A percentile compares a stretch with the other conserved stretches of the same genome.
These are phyloP conservation scores for Syzygium syzygioides DNA, from an alignment of 441 rosid genomes.

Conservation along the genomic window DNA sequence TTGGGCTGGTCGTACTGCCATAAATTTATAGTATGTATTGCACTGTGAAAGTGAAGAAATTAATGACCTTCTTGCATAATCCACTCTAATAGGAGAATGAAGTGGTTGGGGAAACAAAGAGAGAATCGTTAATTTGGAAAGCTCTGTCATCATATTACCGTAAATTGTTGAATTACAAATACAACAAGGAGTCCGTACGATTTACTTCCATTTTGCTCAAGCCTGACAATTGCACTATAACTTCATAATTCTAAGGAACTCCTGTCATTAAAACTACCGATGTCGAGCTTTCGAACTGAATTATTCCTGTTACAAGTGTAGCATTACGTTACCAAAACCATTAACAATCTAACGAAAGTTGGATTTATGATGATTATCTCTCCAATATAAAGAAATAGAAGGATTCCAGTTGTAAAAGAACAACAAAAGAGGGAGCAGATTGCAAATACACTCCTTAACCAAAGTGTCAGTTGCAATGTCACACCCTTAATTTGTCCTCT, in stretches of 20 bases:
- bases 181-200: neutral
- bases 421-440: neutral
- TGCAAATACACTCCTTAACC: neutral
- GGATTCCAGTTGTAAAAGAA: neutral
- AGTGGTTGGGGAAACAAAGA: neutral
- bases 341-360: too few relatives aligned
- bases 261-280: neutral
- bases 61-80: neutral
- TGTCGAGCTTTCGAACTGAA: neutral
- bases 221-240: neutral
- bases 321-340: neutral
- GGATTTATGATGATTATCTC: neutral
- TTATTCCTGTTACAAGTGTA: neutral
- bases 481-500: neutral
- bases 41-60: neutral
- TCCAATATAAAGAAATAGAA: neutral
- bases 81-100: neutral
- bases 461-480: neutral
- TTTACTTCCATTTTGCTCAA: neutral
- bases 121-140: neutral
- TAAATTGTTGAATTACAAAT: too few relatives aligned
- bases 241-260: neutral
- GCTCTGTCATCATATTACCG: neutral
- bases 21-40: neutral
- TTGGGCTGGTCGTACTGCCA: constrained; percentile 14